These are phyloP conservation scores for Xenoacremonium recifei DNA, from an alignment of 2,329 filamentous ascomycete species.

Conservation along the genomic window DNA sequence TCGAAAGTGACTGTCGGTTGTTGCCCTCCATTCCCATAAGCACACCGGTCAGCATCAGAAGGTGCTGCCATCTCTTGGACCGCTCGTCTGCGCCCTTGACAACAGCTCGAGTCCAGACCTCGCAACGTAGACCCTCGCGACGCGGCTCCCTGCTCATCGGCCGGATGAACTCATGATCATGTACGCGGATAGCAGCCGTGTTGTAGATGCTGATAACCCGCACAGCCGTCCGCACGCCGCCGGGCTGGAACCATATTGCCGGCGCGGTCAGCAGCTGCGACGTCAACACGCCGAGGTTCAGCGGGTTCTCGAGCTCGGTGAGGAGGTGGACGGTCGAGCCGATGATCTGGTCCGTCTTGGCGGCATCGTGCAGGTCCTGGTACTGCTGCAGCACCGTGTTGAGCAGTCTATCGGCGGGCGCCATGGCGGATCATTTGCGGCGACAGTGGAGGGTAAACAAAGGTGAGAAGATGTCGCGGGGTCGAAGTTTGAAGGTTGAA, in stretches of 20 bases:
- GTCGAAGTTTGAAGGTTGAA: constrained; percentile 3
- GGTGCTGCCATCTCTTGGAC: constrained; percentile 75
- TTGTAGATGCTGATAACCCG: constrained; percentile 71
- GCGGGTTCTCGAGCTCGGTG: constrained; percentile 68
- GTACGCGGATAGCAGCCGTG: constrained; percentile 58
- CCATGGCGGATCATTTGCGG: constrained; percentile 44
- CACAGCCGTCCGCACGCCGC: constrained; percentile 61
- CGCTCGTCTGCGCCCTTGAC: constrained; percentile 57
- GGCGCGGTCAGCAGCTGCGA: constrained; percentile 70
- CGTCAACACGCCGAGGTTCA: constrained; percentile 71
- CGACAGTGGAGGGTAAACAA: not conserved
- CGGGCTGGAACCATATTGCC: constrained; percentile 63
- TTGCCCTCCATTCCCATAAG: constrained; percentile 72
- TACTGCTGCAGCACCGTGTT: constrained; percentile 63
- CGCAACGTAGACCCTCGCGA: constrained; percentile 41
- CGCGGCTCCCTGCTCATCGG: constrained; percentile 27
- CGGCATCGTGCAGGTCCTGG: constrained; percentile 51
- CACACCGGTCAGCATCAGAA: constrained; percentile 76
- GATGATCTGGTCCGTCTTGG: constrained; percentile 56
- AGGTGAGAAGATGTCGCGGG: too few species aligned
- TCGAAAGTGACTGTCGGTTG: constrained; percentile 62
- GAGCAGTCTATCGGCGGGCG: constrained; percentile 64
- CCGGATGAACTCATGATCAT: constrained; percentile 44
- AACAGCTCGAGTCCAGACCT: constrained; percentile 57
- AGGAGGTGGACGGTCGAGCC: constrained; percentile 67